These are phyloP conservation scores for Eurotiales sp. DNA, from an alignment of 2,329 filamentous ascomycete genomes.

Conservation along the genomic window DNA sequence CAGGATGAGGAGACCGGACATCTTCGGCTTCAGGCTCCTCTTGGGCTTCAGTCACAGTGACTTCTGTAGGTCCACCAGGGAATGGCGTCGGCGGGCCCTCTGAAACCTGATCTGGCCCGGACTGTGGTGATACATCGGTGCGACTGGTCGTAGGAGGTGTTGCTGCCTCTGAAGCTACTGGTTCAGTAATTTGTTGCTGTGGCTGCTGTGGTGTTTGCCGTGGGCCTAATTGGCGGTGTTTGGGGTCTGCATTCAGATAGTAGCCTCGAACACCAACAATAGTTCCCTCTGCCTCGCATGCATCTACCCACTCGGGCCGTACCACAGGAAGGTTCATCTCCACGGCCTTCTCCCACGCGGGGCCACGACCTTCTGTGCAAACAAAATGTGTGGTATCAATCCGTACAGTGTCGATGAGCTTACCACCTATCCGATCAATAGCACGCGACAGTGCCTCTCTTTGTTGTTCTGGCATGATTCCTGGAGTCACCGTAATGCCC, in stretches of 20 bases:
- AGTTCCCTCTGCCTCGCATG: constrained; percentile 87
- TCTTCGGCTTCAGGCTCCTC: constrained; percentile 15
- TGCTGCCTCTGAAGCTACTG: constrained; percentile 11
- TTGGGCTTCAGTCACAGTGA: constrained; percentile 10
- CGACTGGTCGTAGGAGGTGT: constrained; percentile 20
- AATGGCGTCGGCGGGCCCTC: constrained; percentile 23
- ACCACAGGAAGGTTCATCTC: constrained; percentile 99
- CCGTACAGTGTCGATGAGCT: constrained; percentile 81
- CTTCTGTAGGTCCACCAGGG: constrained; percentile 18
- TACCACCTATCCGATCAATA: constrained; percentile 85
- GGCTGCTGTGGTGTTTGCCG: constrained; percentile 30
- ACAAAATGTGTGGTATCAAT: constrained; percentile 99
- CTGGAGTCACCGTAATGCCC: constrained; percentile 90
- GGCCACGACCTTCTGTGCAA: constrained; percentile 85
- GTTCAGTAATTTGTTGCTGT: constrained; percentile 19
- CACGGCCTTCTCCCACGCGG: constrained; percentile 91
- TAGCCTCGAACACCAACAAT: constrained; percentile 94
- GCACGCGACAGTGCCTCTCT: constrained; percentile 71
- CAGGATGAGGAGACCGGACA: constrained; percentile 15
- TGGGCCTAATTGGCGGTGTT: constrained; percentile 50
- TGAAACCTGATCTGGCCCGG: constrained; percentile 10
- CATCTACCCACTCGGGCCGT: constrained; percentile 92
- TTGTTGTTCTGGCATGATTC: constrained; percentile 70
- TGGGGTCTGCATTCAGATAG: constrained; percentile 82
- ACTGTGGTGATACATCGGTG: constrained; percentile 18